A percentile compares a stretch with the other conserved stretches of the same genome.
phyloP scores from a whole-genome alignment of 805 yeast species.

The Yueomyces sinensis region DNA sequence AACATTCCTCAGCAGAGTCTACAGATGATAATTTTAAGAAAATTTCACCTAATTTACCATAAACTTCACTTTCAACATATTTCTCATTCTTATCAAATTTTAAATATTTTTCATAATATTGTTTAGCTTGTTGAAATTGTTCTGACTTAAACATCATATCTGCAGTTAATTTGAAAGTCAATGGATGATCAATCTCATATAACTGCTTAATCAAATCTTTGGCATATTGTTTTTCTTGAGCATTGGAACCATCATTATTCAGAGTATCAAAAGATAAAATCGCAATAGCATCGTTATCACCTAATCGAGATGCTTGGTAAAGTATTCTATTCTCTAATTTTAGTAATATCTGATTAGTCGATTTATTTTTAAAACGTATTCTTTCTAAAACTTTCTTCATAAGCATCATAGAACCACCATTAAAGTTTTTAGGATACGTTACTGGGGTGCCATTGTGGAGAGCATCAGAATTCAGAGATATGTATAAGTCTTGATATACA shows the following conservation, averaged over 20 bases:
- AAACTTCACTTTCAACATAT: slow-evolving; percentile 53
- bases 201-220: slow-evolving; percentile 43
- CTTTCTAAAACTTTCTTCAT: slow-evolving; percentile 56
- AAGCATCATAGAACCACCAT: slow-evolving; percentile 40
- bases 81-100: slow-evolving; percentile 34
- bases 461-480: no score
- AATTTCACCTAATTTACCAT: slow-evolving; percentile 49
- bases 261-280: slow-evolving; percentile 58
- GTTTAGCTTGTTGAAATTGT: slow-evolving; percentile 38
- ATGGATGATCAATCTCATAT: slow-evolving; percentile 49
- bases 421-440: slow-evolving; percentile 24
- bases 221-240: slow-evolving; percentile 44
- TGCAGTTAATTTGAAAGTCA: slow-evolving; percentile 66
- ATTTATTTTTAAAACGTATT: slow-evolving; percentile 46
- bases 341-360: slow-evolving; percentile 41
- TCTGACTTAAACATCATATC: slow-evolving; percentile 51
- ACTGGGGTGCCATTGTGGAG: no score
- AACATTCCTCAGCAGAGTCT: slow-evolving; percentile 37
- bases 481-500: slow-evolving; percentile 37
- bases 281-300: slow-evolving; percentile 70
- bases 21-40: slow-evolving; percentile 43
- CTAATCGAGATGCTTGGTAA: slow-evolving; percentile 76
- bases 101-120: slow-evolving; percentile 46
- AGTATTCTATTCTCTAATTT: slow-evolving; percentile 53
- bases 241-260: slow-evolving; percentile 10